Percentiles rank a stretch among this genome's conserved stretches.
Conservation (phyloP, 163 green algal genomes). For the Coccomyxa subellipsoidea region DNA sequence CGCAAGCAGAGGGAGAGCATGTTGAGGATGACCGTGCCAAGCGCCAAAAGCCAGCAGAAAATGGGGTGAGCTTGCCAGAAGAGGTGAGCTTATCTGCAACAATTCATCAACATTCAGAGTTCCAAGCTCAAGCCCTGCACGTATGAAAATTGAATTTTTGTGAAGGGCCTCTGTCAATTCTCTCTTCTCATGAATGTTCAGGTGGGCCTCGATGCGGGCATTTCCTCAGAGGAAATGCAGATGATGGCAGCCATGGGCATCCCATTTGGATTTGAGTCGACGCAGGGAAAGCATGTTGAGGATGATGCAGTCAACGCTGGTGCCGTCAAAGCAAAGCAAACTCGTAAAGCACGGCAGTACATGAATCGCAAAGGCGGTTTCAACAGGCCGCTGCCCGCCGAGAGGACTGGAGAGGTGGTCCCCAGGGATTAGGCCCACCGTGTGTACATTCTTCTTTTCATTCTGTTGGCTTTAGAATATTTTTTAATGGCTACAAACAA, state of each 20-base stretch:
- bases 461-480: too few relatives aligned
- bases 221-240: conserved; percentile 80
- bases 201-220: conserved; percentile 60
- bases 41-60: background rate
- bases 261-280: conserved; percentile 83
- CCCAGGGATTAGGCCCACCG: conserved; percentile 33
- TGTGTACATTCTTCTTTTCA: background rate
- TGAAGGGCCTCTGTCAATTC: too few relatives aligned
- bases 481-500: too few relatives aligned
- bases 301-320: conserved; percentile 67
- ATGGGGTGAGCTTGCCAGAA: background rate
- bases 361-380: conserved; percentile 93
- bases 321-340: conserved; percentile 70
- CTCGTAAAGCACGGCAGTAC: conserved; percentile 79
- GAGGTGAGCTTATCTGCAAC: background rate
- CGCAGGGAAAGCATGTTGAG: conserved; percentile 62
- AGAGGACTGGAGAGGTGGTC: conserved; percentile 63
- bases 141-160: too few relatives aligned
- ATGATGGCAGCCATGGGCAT: conserved; percentile 90
- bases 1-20: background rate
- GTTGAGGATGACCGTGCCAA: background rate
- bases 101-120: too few relatives aligned
- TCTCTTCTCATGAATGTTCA: conserved; percentile 4
- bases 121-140: too few relatives aligned
- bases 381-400: conserved; percentile 79